Percentiles rank a stretch among this genome's conserved stretches.
phyloP scores from a whole-genome alignment of 495 filamentous ascomycete genomes.

The Penicillium atrosanguineum region DNA sequence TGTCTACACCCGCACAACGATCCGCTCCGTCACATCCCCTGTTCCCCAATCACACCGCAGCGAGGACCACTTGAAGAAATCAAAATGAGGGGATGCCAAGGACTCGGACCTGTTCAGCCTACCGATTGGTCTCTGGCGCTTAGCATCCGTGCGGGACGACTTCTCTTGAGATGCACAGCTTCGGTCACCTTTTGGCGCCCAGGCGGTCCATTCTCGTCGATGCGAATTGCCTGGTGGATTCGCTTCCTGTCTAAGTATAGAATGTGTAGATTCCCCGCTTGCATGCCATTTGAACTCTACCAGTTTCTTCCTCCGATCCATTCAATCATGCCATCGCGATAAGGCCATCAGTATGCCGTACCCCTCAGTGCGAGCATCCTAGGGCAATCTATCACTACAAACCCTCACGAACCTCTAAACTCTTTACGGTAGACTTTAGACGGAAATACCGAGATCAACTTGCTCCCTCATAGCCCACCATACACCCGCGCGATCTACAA shows the following conservation, averaged over 20 bases:
- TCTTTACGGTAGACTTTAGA: background rate
- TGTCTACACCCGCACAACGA: slow-evolving; percentile 12
- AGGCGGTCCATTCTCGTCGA: slow-evolving; percentile 11
- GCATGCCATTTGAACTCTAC: background rate
- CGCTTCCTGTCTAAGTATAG: slow-evolving; percentile 25
- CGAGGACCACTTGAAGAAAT: slow-evolving; percentile 16
- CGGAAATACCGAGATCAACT: background rate
- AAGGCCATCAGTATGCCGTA: background rate
- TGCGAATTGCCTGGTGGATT: slow-evolving; percentile 1
- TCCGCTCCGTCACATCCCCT: slow-evolving; percentile 27
- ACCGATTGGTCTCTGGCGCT: slow-evolving; percentile 18
- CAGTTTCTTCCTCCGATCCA: slow-evolving; percentile 3
- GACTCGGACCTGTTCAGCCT: background rate
- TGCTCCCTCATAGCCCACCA: background rate
- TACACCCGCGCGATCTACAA: background rate
- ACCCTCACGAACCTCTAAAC: background rate
- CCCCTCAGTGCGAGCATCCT: background rate
- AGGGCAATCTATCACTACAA: background rate
- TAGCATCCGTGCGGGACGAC: slow-evolving; percentile 26
- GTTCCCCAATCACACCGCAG: slow-evolving; percentile 22
- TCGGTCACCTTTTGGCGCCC: slow-evolving; percentile 18
- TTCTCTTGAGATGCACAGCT: slow-evolving; percentile 14
- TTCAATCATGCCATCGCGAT: slow-evolving; percentile 16
- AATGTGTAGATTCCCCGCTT: slow-evolving; percentile 17
- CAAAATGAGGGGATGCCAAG: slow-evolving; percentile 12